These are phyloP conservation scores for Yarrowia phangngaensis DNA, from an alignment of 805 yeast species.

Conservation along the genomic window DNA sequence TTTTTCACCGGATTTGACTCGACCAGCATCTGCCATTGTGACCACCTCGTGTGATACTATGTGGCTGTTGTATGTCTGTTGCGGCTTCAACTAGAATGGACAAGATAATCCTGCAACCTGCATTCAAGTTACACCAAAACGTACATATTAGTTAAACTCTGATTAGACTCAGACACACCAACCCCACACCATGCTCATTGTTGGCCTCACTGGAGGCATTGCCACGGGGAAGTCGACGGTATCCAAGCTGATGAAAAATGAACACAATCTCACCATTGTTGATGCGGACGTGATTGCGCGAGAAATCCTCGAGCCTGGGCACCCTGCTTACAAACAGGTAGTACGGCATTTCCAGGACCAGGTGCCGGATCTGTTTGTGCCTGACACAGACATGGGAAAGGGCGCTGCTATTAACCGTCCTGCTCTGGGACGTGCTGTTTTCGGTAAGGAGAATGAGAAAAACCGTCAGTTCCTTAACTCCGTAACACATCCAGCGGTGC, in stretches of 20 bases:
- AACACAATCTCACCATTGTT: conserved; percentile 55
- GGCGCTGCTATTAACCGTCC: conserved; percentile 54
- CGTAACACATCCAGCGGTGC: conserved; percentile 86
- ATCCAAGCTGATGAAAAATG: conserved; percentile 52
- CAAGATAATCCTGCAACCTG: too few species aligned
- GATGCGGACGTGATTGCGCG: conserved; percentile 92
- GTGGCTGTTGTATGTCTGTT: too few species aligned
- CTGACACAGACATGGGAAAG: conserved; percentile 41
- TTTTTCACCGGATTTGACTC: too few species aligned
- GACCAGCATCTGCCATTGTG: too few species aligned
- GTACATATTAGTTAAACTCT: too few species aligned
- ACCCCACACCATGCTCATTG: conserved; percentile 66
- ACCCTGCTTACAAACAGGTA: conserved; percentile 62
- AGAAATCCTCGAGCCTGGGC: conserved; percentile 79
- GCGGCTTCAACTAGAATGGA: too few species aligned
- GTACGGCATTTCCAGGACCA: conserved; percentile 55
- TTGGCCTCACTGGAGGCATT: conserved; percentile 97
- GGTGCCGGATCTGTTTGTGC: conserved; percentile 47
- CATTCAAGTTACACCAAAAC: too few species aligned
- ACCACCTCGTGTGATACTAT: too few species aligned
- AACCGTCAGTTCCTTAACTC: conserved; percentile 55
- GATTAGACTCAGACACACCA: too few species aligned
- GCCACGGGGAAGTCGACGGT: conserved; percentile 97
- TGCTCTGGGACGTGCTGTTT: conserved; percentile 73
- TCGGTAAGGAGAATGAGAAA: conserved; percentile 55